phyloP scores from a whole-genome alignment of 2,329 filamentous ascomycete genomes.

The Botrytis galanthina region DNA sequence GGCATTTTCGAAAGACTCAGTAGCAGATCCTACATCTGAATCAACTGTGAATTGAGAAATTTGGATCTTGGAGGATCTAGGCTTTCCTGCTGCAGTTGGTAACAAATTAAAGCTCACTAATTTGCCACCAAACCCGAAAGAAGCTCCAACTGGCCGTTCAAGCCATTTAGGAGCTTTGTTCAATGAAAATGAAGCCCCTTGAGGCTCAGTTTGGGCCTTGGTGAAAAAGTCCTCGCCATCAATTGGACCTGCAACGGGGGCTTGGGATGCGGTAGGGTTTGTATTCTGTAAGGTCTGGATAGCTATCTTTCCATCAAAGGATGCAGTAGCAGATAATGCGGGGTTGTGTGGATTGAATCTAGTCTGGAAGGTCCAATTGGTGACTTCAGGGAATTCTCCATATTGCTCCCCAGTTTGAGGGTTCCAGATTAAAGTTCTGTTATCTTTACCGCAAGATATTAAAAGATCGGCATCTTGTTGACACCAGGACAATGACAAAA shows the following conservation, averaged over 20 bases:
- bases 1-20: slow-evolving; percentile 81
- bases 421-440: slow-evolving; percentile 94
- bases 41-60: slow-evolving; percentile 91
- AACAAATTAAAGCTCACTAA: slow-evolving; percentile 70
- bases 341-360: slow-evolving; percentile 93
- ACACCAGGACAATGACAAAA: slow-evolving; percentile 95
- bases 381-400: slow-evolving; percentile 93
- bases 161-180: slow-evolving; percentile 87
- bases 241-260: slow-evolving; percentile 63
- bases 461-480: slow-evolving; percentile 83
- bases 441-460: slow-evolving; percentile 94
- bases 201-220: slow-evolving; percentile 86
- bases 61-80: slow-evolving; percentile 69
- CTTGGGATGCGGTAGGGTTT: slow-evolving; percentile 70
- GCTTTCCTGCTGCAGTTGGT: slow-evolving; percentile 59
- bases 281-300: slow-evolving; percentile 94
- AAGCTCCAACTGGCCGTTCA: slow-evolving; percentile 77
- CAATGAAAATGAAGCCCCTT: slow-evolving; percentile 85
- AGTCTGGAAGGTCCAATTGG: slow-evolving; percentile 99
- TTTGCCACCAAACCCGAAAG: slow-evolving; percentile 95
- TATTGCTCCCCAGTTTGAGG: slow-evolving; percentile 83
- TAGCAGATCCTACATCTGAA: slow-evolving; percentile 76
- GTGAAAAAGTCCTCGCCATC: slow-evolving; percentile 97
- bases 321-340: slow-evolving; percentile 87
- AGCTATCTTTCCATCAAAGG: slow-evolving; percentile 94